Conservation (phyloP, 352 stramenopile genomes). For the Phytophthora quininea region DNA sequence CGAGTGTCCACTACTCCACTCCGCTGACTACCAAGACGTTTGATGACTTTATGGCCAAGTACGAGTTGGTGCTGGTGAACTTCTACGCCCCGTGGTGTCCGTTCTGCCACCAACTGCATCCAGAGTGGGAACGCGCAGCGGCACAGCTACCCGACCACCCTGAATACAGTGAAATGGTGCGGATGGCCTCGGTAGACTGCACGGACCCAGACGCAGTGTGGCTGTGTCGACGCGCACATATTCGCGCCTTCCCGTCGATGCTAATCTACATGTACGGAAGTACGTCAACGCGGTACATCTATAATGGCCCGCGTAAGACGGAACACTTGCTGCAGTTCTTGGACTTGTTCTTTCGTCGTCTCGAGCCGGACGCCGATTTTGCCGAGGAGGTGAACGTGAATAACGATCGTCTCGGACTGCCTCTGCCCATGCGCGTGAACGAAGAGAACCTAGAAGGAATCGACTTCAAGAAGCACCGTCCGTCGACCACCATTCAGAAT, state of each 20-base stretch:
- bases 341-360: slow-evolving; percentile 82
- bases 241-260: slow-evolving; percentile 86
- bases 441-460: slow-evolving; percentile 56
- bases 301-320: slow-evolving; percentile 77
- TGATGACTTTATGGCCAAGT: slow-evolving; percentile 83
- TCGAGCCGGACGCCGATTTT: slow-evolving; percentile 82
- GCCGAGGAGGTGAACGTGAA: slow-evolving; percentile 78
- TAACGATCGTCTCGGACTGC: slow-evolving; percentile 46
- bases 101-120: slow-evolving; percentile 77
- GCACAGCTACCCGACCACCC: slow-evolving; percentile 74
- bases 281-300: slow-evolving; percentile 81
- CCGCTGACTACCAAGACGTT: slow-evolving; percentile 72
- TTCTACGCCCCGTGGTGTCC: slow-evolving; percentile 87
- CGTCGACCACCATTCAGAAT: slow-evolving; percentile 31
- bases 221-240: slow-evolving; percentile 74
- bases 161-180: slow-evolving; percentile 80
- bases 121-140: slow-evolving; percentile 78
- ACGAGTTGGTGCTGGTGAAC: slow-evolving; percentile 86
- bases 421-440: slow-evolving; percentile 62
- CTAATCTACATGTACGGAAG: slow-evolving; percentile 88
- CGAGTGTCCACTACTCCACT: slow-evolving; percentile 74
- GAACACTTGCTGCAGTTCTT: slow-evolving; percentile 82
- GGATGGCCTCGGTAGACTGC: slow-evolving; percentile 84
- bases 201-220: slow-evolving; percentile 62
- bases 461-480: slow-evolving; percentile 54